Conservation (phyloP, 345 rosid species). For the Limnanthes douglasii region DNA sequence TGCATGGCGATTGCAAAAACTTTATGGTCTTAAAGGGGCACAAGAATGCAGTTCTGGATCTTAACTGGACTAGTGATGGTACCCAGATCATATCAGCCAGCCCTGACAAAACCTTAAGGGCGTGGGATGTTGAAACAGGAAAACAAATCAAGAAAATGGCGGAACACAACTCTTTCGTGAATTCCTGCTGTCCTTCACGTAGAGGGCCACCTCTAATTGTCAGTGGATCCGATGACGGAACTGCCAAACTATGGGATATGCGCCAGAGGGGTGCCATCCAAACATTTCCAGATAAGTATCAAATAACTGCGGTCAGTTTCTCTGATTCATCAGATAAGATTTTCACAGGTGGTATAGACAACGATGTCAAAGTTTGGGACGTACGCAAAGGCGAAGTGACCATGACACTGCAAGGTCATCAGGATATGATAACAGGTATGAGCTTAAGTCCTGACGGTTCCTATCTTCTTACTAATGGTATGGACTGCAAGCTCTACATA, state of each 20-base stretch:
- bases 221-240: constrained; percentile 96
- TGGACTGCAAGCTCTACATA: constrained; percentile 89
- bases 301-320: constrained; percentile 86
- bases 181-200: constrained; percentile 82
- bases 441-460: constrained; percentile 94
- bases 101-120: constrained; percentile 82
- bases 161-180: constrained; percentile 83
- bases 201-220: constrained; percentile 88
- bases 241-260: constrained; percentile 98
- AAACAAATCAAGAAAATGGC: constrained; percentile 98
- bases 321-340: constrained; percentile 95
- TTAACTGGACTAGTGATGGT: constrained; percentile 92
- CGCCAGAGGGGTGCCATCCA: constrained; percentile 98
- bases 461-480: constrained; percentile 84
- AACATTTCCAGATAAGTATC: constrained; percentile 94
- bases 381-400: constrained; percentile 77
- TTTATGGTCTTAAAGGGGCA: constrained; percentile 94
- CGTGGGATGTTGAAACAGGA: constrained; percentile 91
- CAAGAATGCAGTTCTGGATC: constrained; percentile 87
- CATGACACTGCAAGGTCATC: constrained; percentile 92
- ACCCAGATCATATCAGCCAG: constrained; percentile 84
- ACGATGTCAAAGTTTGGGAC: constrained; percentile 87
- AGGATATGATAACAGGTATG: constrained; percentile 91
- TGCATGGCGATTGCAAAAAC: constrained; percentile 90
- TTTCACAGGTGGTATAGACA: constrained; percentile 85